Conservation (phyloP, 2,329 filamentous ascomycete species). For the Cercospora janseana region DNA sequence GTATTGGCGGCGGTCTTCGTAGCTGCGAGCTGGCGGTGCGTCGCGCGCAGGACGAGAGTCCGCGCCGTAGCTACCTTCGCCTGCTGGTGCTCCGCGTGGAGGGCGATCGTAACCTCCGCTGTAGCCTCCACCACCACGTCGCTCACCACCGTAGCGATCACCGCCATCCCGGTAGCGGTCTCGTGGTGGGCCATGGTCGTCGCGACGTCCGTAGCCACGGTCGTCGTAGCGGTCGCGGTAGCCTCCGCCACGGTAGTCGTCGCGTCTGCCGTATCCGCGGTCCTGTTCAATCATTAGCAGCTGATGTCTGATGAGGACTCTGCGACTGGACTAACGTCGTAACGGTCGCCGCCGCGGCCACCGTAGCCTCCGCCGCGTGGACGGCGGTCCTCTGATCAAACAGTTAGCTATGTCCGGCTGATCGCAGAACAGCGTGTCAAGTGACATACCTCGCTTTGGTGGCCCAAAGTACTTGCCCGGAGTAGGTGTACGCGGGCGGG, state of each 20-base stretch:
- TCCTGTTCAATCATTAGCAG: conserved; percentile 26
- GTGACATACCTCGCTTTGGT: conserved; percentile 66
- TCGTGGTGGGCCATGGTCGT: conserved; percentile 49
- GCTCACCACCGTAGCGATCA: conserved; percentile 48
- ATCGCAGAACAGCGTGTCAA: neutral
- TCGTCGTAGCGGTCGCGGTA: conserved; percentile 62
- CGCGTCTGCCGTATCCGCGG: conserved; percentile 45
- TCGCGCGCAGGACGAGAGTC: conserved; percentile 30
- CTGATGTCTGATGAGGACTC: neutral
- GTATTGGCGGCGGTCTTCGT: conserved; percentile 38
- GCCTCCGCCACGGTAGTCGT: conserved; percentile 49
- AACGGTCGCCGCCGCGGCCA: conserved; percentile 48
- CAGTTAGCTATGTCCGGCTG: conserved; percentile 27
- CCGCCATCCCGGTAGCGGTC: conserved; percentile 11
- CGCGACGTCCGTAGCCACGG: conserved; percentile 59
- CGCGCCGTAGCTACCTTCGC: conserved; percentile 28
- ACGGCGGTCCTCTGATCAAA: conserved; percentile 45
- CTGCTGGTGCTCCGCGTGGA: conserved; percentile 33
- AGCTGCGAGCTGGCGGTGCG: conserved; percentile 35
- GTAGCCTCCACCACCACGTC: conserved; percentile 33
- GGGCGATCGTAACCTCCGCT: conserved; percentile 34
- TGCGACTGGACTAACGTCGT: conserved; percentile 36
- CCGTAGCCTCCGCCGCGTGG: conserved; percentile 47
- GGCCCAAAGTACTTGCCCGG: conserved; percentile 99
- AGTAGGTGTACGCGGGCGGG: conserved; percentile 90